Evolutionary conservation across 345 rosid species (phyloP).

Genomic region (Punica granatum): DNA sequence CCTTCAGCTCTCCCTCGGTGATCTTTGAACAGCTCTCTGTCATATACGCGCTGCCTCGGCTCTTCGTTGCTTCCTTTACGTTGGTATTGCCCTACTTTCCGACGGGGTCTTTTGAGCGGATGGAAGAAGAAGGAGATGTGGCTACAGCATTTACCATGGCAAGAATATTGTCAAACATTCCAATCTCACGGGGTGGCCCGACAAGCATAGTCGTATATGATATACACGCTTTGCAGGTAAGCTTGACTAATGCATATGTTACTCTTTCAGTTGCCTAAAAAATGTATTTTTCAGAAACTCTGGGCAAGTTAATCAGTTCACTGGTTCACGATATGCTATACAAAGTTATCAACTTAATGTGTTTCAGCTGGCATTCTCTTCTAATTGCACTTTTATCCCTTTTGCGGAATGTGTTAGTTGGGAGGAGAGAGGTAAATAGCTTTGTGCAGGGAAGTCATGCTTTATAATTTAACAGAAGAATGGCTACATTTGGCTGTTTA

Average conservation of each 20-base stretch:
- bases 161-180: conserved; percentile 86
- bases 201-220: conserved; percentile 93
- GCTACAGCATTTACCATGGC: conserved; percentile 99
- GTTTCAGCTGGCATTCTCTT: neutral
- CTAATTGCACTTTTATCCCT: neutral
- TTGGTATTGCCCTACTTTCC: conserved; percentile 96
- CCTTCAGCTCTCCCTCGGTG: conserved; percentile 86
- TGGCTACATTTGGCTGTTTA: neutral
- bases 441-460: neutral
- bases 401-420: neutral
- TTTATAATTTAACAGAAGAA: neutral
- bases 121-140: conserved; percentile 99
- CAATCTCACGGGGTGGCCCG: conserved; percentile 96
- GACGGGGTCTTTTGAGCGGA: conserved; percentile 94
- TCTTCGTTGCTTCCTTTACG: conserved; percentile 88
- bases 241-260: neutral
- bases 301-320: neutral
- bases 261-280: neutral
- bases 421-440: neutral
- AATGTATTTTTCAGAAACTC: neutral
- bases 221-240: conserved; percentile 94
- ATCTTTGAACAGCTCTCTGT: conserved; percentile 96
- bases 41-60: conserved; percentile 83
- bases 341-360: no score
- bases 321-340: neutral